Evolutionary conservation across 257 asterid genomes (phyloP), one percentile per base, ranked within the genome.

Genomic region (Solanum paucissectum): DNA sequence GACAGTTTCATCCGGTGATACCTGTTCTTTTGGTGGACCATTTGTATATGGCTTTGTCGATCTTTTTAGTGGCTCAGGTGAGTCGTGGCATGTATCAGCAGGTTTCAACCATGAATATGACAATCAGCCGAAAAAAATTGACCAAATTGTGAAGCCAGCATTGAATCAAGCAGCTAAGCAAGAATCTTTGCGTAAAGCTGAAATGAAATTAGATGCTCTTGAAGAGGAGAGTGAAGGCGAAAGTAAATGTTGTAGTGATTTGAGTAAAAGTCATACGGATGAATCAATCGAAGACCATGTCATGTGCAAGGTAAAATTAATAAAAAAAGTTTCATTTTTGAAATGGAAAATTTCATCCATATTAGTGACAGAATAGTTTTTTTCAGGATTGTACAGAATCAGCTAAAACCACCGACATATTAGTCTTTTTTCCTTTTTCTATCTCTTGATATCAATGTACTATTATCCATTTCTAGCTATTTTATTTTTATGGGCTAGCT

Each of bases 21-120:
- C 86, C 79, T 44, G 87, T 91, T 92, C 93, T 89, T 89, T 87
- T 83, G 74, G 90, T 86, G 97, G 95, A 84, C 95, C 96, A 89
- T 93, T 94, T 88, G 94, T 92, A 34, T 92, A 86, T 93, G 95
- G 98, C 88, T 94, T 92, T 90, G 89, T 94, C 73, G 99, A 97
- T 93, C 96, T 97, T 88, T 97, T 97, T 92, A 92, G 96, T 90
- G 98, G 99, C 86, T 95, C 94, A 88, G 99, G 99, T 88, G 99
- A 95, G 91, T 92, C 95, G 87, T 95, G 97, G 99, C 95, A 89
- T 72, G 60, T 88, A 60, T 85, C 83, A 77, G 94, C 88, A 62
- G 90, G 86, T 91, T 89, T 89, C 68, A 92, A 93, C 88, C 91
- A 76, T 62, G 91, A 87, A 83, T 86, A 83, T 71, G 89, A 77